Evolutionary conservation across 768 basidiomycete species (phyloP).

Genomic region (Boletus sp.): DNA sequence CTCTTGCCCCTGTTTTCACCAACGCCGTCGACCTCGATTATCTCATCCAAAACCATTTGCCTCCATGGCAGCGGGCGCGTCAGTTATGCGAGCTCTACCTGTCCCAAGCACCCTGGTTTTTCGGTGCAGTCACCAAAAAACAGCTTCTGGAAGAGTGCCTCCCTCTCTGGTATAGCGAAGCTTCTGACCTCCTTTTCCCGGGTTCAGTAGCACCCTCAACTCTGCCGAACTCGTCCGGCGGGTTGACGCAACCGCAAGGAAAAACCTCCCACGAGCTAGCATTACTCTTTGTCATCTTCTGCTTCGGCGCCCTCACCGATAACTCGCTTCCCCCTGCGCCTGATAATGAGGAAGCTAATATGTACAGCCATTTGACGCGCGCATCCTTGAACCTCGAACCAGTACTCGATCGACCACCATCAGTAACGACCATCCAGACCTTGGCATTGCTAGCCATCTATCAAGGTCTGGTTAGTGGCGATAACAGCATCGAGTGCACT

Average conservation of each 20-base stretch:
- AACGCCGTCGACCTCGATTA: slow-evolving; percentile 41
- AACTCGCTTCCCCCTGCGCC: slow-evolving; percentile 48
- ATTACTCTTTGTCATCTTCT: slow-evolving; percentile 58
- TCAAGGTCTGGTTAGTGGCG: slow-evolving; percentile 61
- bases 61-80: slow-evolving; percentile 54
- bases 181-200: slow-evolving; percentile 26
- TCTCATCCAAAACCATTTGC: slow-evolving; percentile 50
- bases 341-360: slow-evolving; percentile 49
- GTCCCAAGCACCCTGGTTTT: slow-evolving; percentile 79
- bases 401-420: slow-evolving; percentile 65
- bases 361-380: slow-evolving; percentile 58
- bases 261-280: slow-evolving; percentile 58
- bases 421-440: slow-evolving; percentile 67
- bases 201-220: slow-evolving; percentile 25
- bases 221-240: slow-evolving; percentile 3
- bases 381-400: slow-evolving; percentile 65
- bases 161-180: slow-evolving; percentile 64
- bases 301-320: slow-evolving; percentile 60
- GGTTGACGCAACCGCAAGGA: slow-evolving; percentile 10
- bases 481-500: slow-evolving; percentile 67
- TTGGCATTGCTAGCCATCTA: slow-evolving; percentile 68
- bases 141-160: slow-evolving; percentile 64
- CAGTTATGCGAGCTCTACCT: slow-evolving; percentile 67
- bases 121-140: slow-evolving; percentile 60
- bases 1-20: slow-evolving; percentile 40